Percentiles rank a stretch among this genome's conserved stretches.
phyloP scores from a whole-genome alignment of 306 rosid species.

The Echinosophora koreensis region DNA sequence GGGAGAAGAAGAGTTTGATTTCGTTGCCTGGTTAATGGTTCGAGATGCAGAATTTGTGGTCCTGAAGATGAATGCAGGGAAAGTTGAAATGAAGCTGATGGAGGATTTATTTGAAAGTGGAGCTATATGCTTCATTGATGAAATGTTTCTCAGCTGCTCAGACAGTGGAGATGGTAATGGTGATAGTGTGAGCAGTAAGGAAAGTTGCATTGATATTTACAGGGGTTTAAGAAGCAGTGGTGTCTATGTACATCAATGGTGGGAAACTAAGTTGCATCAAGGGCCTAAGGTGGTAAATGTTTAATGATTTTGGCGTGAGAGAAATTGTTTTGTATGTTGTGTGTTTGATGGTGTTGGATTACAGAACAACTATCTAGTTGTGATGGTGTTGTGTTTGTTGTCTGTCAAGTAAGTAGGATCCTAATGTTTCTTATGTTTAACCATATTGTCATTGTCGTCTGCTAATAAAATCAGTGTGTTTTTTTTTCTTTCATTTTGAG shows the following conservation, averaged over 20 bases:
- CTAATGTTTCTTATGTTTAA: conserved; percentile 51
- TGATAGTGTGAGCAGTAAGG: conserved; percentile 39
- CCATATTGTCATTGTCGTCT: conserved; percentile 51
- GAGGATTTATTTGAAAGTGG: conserved; percentile 71
- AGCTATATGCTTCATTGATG: conserved; percentile 79
- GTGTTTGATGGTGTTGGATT: conserved; percentile 13
- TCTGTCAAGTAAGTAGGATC: conserved; percentile 37
- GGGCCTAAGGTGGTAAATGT: conserved; percentile 20
- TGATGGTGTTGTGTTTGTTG: conserved; percentile 31
- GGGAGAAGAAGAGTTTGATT: conserved; percentile 74
- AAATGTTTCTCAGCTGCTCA: conserved; percentile 79
- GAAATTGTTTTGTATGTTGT: conserved; percentile 7
- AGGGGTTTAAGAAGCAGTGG: conserved; percentile 74
- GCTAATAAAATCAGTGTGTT: conserved; percentile 27
- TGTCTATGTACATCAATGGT: conserved; percentile 93
- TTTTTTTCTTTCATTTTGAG: neutral
- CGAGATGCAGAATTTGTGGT: conserved; percentile 76
- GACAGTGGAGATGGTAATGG: conserved; percentile 51
- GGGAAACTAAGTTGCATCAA: conserved; percentile 52
- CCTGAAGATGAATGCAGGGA: conserved; percentile 84
- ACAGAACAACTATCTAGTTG: neutral
- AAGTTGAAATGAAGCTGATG: conserved; percentile 72
- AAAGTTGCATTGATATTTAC: conserved; percentile 70
- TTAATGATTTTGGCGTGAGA: conserved; percentile 22
- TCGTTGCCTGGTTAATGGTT: conserved; percentile 85